Evolutionary conservation across 1,284 basidiomycete genomes (phyloP).

Genomic region (Tilletia indica): DNA sequence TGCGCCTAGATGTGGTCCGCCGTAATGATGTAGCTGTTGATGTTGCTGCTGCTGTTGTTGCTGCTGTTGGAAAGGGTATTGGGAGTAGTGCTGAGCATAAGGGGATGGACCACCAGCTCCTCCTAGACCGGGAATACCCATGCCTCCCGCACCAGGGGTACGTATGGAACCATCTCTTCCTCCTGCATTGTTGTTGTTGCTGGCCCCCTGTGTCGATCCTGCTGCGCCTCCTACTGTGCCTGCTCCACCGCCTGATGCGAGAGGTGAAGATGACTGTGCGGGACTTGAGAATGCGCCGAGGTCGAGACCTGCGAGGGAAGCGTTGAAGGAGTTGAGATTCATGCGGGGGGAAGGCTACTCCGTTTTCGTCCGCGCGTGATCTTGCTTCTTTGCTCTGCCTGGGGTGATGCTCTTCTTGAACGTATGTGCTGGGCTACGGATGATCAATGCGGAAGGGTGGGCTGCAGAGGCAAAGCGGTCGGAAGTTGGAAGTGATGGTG

Average conservation of each 20-base stretch:
- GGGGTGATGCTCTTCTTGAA: no score
- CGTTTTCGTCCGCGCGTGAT: no score
- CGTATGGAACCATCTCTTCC: neutral
- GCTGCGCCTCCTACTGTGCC: neutral
- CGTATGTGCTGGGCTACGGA: no score
- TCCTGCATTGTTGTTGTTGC: neutral
- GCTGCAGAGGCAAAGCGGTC: no score
- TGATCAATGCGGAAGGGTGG: no score
- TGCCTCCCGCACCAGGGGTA: neutral
- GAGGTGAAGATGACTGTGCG: neutral
- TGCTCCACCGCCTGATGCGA: neutral
- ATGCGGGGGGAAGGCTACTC: neutral
- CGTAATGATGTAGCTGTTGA: slow-evolving; percentile 2
- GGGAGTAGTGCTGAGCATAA: slow-evolving; percentile 13
- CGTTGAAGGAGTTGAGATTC: slow-evolving; percentile 17
- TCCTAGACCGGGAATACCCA: neutral
- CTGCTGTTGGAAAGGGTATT: slow-evolving; percentile 15
- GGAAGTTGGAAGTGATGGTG: no score
- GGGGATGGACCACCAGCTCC: neutral
- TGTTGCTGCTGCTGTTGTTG: slow-evolving; percentile 17
- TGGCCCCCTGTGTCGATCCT: no score
- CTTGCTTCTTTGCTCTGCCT: no score
- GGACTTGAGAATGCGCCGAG: slow-evolving; percentile 7
- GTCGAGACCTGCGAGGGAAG: slow-evolving; percentile 4
- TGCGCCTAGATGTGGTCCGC: neutral